A percentile compares a stretch with the other conserved stretches of the same genome.
Evolutionary conservation across 23 red algal species (phyloP).

Genomic region (Chondrus crispus): DNA sequence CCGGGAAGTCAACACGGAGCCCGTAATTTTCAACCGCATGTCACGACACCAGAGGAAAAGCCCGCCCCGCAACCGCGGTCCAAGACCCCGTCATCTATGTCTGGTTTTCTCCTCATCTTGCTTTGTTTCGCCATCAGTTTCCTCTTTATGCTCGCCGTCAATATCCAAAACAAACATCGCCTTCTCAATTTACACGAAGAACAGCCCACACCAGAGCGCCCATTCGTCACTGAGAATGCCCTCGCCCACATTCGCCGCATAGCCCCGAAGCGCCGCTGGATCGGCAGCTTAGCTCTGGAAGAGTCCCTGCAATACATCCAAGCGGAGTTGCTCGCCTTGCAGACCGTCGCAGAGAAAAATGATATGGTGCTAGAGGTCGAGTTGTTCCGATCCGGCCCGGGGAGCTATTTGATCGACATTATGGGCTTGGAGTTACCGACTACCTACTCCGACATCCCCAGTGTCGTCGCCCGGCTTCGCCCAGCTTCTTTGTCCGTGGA

Average conservation of each 20-base stretch:
- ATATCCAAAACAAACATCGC: background rate
- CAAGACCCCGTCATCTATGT: background rate
- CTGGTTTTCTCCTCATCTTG: background rate
- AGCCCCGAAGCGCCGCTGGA: conserved; percentile 5
- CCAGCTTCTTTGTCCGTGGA: background rate
- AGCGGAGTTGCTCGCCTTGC: background rate
- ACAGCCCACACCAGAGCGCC: background rate
- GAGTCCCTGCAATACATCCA: conserved; percentile 29
- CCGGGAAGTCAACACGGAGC: no score
- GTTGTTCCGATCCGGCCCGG: conserved; percentile 29
- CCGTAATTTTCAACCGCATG: no score
- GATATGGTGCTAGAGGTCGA: conserved; percentile 23
- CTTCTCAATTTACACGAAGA: background rate
- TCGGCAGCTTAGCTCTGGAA: conserved; percentile 30
- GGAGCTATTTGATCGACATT: conserved; percentile 4
- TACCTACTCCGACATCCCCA: conserved; percentile 38
- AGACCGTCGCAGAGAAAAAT: background rate
- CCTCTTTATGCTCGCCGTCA: background rate
- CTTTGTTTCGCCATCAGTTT: background rate
- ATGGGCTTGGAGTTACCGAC: conserved; percentile 1
- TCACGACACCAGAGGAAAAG: no score
- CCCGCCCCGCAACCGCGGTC: background rate
- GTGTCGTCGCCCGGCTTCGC: conserved; percentile 43
- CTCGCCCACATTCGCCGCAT: conserved; percentile 26
- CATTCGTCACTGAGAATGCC: background rate